phyloP scores from a whole-genome alignment of 306 rosid genomes.

The Pterocarpus santalinus region DNA sequence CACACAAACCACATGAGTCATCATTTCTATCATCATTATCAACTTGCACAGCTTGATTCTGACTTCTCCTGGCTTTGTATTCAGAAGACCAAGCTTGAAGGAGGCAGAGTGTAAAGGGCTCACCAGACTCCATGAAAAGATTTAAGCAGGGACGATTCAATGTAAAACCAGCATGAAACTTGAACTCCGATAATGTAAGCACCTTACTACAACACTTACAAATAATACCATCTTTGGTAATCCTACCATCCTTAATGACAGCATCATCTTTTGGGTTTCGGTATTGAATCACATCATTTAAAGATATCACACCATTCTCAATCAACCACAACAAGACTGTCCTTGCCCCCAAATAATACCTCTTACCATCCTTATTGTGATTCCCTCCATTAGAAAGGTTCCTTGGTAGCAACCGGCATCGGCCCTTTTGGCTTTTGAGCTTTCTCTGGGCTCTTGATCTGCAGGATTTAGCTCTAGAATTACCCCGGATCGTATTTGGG shows the following conservation, averaged over 20 bases:
- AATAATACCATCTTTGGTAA: constrained; percentile 82
- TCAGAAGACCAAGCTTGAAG: constrained; percentile 99
- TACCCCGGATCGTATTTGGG: constrained; percentile 50
- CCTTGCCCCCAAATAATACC: constrained; percentile 67
- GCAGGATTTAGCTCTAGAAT: constrained; percentile 58
- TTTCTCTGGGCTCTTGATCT: constrained; percentile 67
- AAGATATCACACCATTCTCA: constrained; percentile 71
- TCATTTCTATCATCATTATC: constrained; percentile 85
- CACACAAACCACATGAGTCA: constrained; percentile 95
- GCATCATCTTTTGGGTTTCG: constrained; percentile 69
- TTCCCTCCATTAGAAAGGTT: constrained; percentile 74
- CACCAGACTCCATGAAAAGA: constrained; percentile 90
- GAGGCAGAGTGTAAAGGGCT: constrained; percentile 89
- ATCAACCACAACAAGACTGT: constrained; percentile 93
- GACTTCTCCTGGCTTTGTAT: constrained; percentile 78
- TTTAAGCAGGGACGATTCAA: constrained; percentile 87
- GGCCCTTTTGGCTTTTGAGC: constrained; percentile 68
- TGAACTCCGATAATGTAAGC: constrained; percentile 82
- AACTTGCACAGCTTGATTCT: constrained; percentile 58
- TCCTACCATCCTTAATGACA: constrained; percentile 78
- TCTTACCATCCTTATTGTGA: constrained; percentile 74
- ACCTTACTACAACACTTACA: constrained; percentile 81
- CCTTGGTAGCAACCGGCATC: constrained; percentile 83
- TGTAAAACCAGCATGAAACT: constrained; percentile 81
- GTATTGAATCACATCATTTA: constrained; percentile 80